Conservation (phyloP, 495 filamentous ascomycete genomes). For the Podospora fimiseda region DNA sequence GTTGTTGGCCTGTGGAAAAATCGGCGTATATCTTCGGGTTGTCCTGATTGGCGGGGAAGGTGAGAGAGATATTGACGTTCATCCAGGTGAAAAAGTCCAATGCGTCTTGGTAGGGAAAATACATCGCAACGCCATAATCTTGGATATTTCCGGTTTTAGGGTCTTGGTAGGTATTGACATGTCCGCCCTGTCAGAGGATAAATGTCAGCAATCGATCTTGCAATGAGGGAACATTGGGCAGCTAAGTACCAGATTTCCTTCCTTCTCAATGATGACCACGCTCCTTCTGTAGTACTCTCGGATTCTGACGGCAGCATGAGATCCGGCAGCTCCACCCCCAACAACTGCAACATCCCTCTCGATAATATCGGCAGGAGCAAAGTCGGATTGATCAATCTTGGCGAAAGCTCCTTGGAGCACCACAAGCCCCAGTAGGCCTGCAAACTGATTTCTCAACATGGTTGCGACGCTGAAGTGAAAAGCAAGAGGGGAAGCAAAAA, state of each 20-base stretch:
- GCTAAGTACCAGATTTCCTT: constrained; percentile 32
- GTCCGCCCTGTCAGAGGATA: constrained; percentile 33
- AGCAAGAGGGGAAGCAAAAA: too few relatives aligned
- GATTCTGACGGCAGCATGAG: constrained; percentile 41
- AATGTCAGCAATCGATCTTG: background rate
- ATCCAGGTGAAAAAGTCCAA: constrained; percentile 24
- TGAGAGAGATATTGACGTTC: constrained; percentile 22
- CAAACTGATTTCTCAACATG: too few relatives aligned
- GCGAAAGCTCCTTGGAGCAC: too few relatives aligned
- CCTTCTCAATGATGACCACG: constrained; percentile 37
- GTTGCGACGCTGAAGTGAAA: too few relatives aligned
- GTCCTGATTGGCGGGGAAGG: background rate
- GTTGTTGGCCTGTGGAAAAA: constrained; percentile 28
- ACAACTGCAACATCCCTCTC: constrained; percentile 32
- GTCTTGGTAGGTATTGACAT: constrained; percentile 35
- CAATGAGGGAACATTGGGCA: background rate
- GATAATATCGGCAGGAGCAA: constrained; percentile 5
- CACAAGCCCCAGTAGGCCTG: too few relatives aligned
- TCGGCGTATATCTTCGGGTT: constrained; percentile 29
- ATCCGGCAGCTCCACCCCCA: constrained; percentile 42
- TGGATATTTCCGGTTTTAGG: constrained; percentile 19
- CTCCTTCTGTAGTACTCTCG: constrained; percentile 34
- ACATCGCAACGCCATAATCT: constrained; percentile 32
- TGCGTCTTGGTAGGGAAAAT: constrained; percentile 16
- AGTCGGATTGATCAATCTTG: background rate